A percentile compares a stretch with the other conserved stretches of the same genome.
Evolutionary conservation across 345 rosid genomes (phyloP).

Genomic region (Boechera divaricarpa): DNA sequence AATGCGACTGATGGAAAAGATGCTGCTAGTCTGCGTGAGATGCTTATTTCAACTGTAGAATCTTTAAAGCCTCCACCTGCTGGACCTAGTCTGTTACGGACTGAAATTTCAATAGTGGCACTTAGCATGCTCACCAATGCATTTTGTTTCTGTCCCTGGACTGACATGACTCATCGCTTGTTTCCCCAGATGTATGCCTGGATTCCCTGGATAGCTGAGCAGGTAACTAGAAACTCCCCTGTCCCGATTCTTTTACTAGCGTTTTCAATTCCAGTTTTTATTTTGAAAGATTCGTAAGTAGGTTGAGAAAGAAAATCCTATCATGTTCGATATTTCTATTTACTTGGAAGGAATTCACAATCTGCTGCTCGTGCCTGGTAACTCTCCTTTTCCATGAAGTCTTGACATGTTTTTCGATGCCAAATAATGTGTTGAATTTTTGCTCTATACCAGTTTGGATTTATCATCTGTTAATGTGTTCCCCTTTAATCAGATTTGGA

Average conservation of each 20-base stretch:
- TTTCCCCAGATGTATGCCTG: constrained; percentile 65
- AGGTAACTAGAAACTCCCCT: constrained; percentile 51
- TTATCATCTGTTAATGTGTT: constrained; percentile 22
- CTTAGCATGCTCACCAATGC: constrained; percentile 84
- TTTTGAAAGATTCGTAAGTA: constrained; percentile 45
- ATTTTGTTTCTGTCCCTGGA: constrained; percentile 63
- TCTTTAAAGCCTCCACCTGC: constrained; percentile 56
- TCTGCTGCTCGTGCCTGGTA: constrained; percentile 71
- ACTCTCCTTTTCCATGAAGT: constrained; percentile 41
- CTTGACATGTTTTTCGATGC: constrained; percentile 12
- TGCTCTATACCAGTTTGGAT: constrained; percentile 24
- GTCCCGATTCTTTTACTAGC: constrained; percentile 17
- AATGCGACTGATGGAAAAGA: constrained; percentile 60
- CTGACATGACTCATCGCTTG: constrained; percentile 60
- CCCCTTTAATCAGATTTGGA: constrained; percentile 48
- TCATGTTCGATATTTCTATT: constrained; percentile 56
- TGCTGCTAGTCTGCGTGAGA: constrained; percentile 55
- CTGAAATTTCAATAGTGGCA: constrained; percentile 66
- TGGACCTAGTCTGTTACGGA: constrained; percentile 53
- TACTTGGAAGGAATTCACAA: constrained; percentile 81
- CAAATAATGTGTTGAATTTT: not conserved
- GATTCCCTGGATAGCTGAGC: constrained; percentile 82
- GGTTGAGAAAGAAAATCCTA: constrained; percentile 58
- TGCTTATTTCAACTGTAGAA: constrained; percentile 65
- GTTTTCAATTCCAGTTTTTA: constrained; percentile 6